A percentile compares a stretch with the other conserved stretches of the same genome.
These are phyloP conservation scores for Clathrospora elynae DNA, from an alignment of 2,329 filamentous ascomycete genomes.

Conservation along the genomic window DNA sequence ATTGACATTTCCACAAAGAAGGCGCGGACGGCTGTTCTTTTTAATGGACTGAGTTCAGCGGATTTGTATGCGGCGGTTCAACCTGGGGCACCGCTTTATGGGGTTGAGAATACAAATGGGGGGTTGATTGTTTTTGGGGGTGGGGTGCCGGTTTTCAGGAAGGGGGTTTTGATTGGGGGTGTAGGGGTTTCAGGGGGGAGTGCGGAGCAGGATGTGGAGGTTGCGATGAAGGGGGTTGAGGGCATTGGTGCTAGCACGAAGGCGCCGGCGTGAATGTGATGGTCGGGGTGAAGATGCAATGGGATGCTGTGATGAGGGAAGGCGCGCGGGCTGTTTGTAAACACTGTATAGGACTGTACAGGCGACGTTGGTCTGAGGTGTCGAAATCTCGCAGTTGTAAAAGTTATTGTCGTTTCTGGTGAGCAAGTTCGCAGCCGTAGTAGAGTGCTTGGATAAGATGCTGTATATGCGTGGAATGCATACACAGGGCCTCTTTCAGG, in stretches of 20 bases:
- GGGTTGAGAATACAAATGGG: conserved; percentile 35
- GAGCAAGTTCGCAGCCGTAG: no score
- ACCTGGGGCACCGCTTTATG: conserved; percentile 27
- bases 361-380: no score
- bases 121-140: conserved; percentile 38
- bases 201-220: conserved; percentile 33
- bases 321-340: no score
- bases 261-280: conserved; percentile 4
- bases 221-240: conserved; percentile 26
- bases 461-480: no score
- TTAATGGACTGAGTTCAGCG: conserved; percentile 30
- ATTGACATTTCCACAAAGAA: conserved; percentile 40
- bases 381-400: no score
- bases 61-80: conserved; percentile 21
- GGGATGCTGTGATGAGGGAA: no score
- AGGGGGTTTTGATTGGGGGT: conserved; percentile 34
- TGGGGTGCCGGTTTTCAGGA: conserved; percentile 33
- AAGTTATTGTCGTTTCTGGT: no score
- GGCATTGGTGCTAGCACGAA: conserved; percentile 22
- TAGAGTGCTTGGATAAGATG: no score
- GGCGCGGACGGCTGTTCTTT: conserved; percentile 35
- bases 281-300: no score
- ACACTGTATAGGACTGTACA: no score
- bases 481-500: no score
- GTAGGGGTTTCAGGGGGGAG: conserved; percentile 39